Evolutionary conservation across 2,329 filamentous ascomycete species (phyloP), one percentile per base, ranked within the genome.

Genomic region (Xylaria arbuscula): DNA sequence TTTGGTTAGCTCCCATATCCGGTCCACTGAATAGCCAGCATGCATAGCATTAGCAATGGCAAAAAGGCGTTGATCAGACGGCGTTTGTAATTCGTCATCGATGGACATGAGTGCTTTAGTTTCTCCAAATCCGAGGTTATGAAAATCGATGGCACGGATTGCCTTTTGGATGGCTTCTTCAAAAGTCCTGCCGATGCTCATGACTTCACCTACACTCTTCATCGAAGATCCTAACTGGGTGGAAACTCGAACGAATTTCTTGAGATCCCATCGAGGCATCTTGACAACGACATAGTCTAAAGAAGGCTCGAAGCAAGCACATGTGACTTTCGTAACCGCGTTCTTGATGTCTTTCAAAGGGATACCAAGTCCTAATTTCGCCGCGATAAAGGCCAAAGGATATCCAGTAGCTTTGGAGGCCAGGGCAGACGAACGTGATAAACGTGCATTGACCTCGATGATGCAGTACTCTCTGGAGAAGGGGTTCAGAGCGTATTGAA

Each of bases 181-280:
- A 75, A 99, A 99, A 0, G 93, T 97, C 73, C 96, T 87, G 66
- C 96, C 96, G 74, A 99, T 98, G 77, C 92, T 95, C 96, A 99
- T 98, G 73, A 99, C 96, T 80, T 99, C 96, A 78, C 96, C 96
- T 62, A 99, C 94, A 88, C 93, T 97, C 90, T 98, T 99, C 96
- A 99, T 99, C 13, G 95, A 97, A 2, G 96, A 98, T 36, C 94
- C 95, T 28, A 99, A 91, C 78, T 97, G 92, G 0, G 94, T 98
- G 3, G 95, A 98, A 24, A 98, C 96, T 73, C 96, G 90, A 34
- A 93, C 97, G 82, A 99, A 99, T 84, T 99, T 99, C 87, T 98
- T 98, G 78, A 99, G 83, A 83, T 99, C 96, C 96, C 96, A 99
- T 75, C 96, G 89, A 55, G 96, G 96, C 85, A 99, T 98, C 88